These are phyloP conservation scores for Hortiboletus rubellus DNA, from an alignment of 1,284 basidiomycete species.

Conservation along the genomic window DNA sequence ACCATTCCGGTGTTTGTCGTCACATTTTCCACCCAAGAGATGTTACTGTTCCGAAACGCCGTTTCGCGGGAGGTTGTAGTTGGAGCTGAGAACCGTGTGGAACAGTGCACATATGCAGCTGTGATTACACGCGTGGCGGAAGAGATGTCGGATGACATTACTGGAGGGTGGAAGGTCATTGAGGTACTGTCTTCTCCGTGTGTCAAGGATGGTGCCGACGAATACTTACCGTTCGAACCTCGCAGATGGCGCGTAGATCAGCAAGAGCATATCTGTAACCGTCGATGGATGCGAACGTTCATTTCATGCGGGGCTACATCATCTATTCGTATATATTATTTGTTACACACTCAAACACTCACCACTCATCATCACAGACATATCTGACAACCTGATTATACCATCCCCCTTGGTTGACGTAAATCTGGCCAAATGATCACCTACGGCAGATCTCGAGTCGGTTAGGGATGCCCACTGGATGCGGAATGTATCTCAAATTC, in stretches of 20 bases:
- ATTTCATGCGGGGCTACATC: constrained; percentile 3
- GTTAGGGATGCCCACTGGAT: neutral
- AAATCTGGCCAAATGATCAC: neutral
- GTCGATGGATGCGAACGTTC: neutral
- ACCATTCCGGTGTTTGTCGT: constrained; percentile 92
- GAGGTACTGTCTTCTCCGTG: constrained; percentile 56
- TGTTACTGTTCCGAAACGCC: constrained; percentile 88
- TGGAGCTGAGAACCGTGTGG: constrained; percentile 87
- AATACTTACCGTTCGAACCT: constrained; percentile 4
- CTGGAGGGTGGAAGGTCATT: constrained; percentile 97
- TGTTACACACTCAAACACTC: constrained; percentile 24
- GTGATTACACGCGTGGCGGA: constrained; percentile 87
- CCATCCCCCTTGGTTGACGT: constrained; percentile 1
- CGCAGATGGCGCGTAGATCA: constrained; percentile 41
- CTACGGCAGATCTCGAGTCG: neutral
- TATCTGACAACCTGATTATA: constrained; percentile 37
- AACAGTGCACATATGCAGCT: constrained; percentile 91
- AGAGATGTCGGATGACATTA: constrained; percentile 88
- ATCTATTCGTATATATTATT: constrained; percentile 21
- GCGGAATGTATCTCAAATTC: neutral
- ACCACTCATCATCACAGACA: constrained; percentile 31
- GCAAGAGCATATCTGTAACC: constrained; percentile 39
- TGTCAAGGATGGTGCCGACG: neutral
- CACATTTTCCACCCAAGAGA: constrained; percentile 92
- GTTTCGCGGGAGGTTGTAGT: constrained; percentile 85